Evolutionary conservation across 768 basidiomycete genomes (phyloP).

Genomic region (Boletus coccyginus): DNA sequence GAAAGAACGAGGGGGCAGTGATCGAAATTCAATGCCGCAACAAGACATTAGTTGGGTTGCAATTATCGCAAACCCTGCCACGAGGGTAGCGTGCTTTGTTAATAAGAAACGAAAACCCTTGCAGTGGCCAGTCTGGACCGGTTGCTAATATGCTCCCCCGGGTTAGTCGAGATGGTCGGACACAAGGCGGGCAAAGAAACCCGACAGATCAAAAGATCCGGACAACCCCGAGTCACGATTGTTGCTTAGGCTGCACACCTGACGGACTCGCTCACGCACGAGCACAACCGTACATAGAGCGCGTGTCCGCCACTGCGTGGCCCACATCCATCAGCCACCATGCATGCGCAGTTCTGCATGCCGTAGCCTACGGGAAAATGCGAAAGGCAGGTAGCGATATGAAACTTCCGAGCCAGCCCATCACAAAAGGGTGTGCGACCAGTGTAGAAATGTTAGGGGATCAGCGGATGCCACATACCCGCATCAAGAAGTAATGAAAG

Average conservation of each 20-base stretch:
- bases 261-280: constrained; percentile 6
- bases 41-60: constrained; percentile 8
- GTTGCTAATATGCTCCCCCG: constrained; percentile 7
- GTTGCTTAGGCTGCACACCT: not conserved
- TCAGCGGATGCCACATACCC: constrained; percentile 6
- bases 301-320: constrained; percentile 23
- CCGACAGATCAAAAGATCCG: constrained; percentile 21
- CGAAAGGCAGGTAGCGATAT: constrained; percentile 17
- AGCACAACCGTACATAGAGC: constrained; percentile 15
- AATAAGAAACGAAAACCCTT: constrained; percentile 16
- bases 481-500: constrained; percentile 15
- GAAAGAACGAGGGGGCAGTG: constrained; percentile 3
- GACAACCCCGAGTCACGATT: constrained; percentile 22
- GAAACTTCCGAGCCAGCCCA: constrained; percentile 10
- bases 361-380: constrained; percentile 26
- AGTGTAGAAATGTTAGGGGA: constrained; percentile 1
- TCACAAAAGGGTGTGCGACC: constrained; percentile 10
- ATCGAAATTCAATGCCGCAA: constrained; percentile 11
- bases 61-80: constrained; percentile 8
- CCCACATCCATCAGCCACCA: constrained; percentile 30
- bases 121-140: constrained; percentile 9
- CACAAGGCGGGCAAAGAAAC: constrained; percentile 17
- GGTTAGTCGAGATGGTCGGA: constrained; percentile 17
- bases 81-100: constrained; percentile 19
- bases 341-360: constrained; percentile 23